Evolutionary conservation across 495 filamentous ascomycete genomes (phyloP).

Genomic region (Penicillium ochrochloron): DNA sequence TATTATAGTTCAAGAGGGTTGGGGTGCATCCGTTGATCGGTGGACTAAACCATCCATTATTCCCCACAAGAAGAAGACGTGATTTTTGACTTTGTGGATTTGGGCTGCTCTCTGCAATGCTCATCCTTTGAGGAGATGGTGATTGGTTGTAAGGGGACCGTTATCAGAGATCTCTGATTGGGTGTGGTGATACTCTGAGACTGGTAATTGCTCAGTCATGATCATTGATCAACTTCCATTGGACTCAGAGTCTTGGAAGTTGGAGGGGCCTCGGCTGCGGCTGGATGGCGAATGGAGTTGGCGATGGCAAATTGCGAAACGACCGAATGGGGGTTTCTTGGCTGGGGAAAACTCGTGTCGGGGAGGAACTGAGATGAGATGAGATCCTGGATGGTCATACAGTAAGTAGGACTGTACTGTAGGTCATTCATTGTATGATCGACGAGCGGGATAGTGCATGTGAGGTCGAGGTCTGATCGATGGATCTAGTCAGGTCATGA

Average conservation of each 20-base stretch:
- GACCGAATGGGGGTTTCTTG: background rate
- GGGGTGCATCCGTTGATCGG: slow-evolving; percentile 4
- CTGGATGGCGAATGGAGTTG: background rate
- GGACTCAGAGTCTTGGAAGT: background rate
- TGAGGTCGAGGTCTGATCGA: background rate
- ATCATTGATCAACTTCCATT: background rate
- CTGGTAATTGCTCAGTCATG: background rate
- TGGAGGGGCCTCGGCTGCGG: background rate
- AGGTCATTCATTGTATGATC: background rate
- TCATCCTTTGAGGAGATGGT: background rate
- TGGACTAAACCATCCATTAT: background rate
- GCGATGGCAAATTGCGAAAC: background rate
- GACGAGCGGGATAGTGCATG: background rate
- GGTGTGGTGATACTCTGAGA: background rate
- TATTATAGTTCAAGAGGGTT: background rate
- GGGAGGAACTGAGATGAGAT: background rate
- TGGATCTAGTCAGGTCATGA: background rate
- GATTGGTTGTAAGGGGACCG: background rate
- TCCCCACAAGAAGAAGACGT: background rate
- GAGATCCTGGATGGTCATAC: background rate
- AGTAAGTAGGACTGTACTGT: no score
- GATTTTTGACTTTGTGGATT: slow-evolving; percentile 3
- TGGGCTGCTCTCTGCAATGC: background rate
- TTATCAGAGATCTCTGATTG: slow-evolving; percentile 7
- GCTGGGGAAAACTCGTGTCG: background rate